Evolutionary conservation across 129 eudicot species (phyloP).

Genomic region (Apium graveolens): DNA sequence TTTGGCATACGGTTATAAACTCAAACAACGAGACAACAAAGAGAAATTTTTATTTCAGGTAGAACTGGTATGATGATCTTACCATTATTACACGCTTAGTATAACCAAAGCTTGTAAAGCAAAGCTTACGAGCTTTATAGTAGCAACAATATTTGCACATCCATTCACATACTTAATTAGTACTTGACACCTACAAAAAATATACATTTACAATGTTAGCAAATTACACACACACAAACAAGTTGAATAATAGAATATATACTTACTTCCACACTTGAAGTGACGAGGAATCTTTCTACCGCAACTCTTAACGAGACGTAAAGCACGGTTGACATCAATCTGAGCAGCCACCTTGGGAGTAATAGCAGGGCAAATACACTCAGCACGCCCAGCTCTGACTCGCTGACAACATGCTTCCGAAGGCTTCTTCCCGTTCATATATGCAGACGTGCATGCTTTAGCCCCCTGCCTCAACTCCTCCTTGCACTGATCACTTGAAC

Average conservation of each 20-base stretch:
- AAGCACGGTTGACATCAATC: constrained; percentile 18
- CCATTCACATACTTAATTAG: not conserved
- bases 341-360: constrained; percentile 36
- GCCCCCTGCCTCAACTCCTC: constrained; percentile 16
- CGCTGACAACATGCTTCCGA: constrained; percentile 31
- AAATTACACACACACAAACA: too few species aligned
- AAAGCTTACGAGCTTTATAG: too few species aligned
- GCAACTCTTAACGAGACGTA: constrained; percentile 34
- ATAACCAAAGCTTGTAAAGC: not conserved
- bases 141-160: not conserved
- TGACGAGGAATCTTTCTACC: constrained; percentile 48
- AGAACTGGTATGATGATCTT: too few species aligned
- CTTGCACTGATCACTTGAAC: constrained; percentile 24
- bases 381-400: constrained; percentile 28
- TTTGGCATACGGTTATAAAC: too few species aligned
- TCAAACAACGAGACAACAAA: too few species aligned
- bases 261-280: constrained; percentile 48
- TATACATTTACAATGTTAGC: not conserved
- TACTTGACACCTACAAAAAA: not conserved
- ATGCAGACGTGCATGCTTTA: constrained; percentile 30
- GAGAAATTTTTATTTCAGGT: not conserved
- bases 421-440: constrained; percentile 27
- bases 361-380: constrained; percentile 38
- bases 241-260: too few species aligned
- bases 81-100: not conserved